These are phyloP conservation scores for Thalassiosira mediterranea DNA, from an alignment of 352 stramenopile species.

Conservation along the genomic window DNA sequence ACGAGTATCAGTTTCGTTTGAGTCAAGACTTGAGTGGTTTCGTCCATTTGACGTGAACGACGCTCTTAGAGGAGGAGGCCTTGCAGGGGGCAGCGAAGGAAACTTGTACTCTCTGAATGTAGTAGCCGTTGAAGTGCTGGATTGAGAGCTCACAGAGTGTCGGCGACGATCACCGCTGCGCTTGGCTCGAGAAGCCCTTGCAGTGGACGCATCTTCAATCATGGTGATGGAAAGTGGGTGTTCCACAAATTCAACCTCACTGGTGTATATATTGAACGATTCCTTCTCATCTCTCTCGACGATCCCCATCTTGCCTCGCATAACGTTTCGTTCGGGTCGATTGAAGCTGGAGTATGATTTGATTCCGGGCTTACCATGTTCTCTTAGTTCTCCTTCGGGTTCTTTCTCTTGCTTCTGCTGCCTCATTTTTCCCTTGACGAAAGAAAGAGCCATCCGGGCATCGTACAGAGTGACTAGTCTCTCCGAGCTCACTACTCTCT, in stretches of 20 bases:
- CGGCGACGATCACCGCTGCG: no score
- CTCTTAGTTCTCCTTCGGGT: neutral
- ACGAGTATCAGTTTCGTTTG: no score
- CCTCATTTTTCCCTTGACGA: conserved; percentile 8
- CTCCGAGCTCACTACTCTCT: neutral
- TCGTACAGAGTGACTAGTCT: conserved; percentile 5
- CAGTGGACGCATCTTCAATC: conserved; percentile 12
- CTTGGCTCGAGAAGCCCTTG: no score
- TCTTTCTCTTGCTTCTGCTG: neutral
- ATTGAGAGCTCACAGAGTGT: no score
- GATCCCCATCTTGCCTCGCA: conserved; percentile 1
- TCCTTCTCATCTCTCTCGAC: conserved; percentile 6
- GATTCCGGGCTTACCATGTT: neutral
- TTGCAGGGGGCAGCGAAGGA: no score
- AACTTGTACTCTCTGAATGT: no score
- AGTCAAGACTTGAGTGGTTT: no score
- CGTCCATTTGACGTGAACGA: no score
- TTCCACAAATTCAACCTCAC: conserved; percentile 12
- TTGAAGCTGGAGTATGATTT: conserved; percentile 13
- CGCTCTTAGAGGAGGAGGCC: no score
- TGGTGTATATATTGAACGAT: conserved; percentile 13
- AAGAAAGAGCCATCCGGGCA: conserved; percentile 17
- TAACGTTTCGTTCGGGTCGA: conserved; percentile 3
- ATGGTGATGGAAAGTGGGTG: conserved; percentile 9
- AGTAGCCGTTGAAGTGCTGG: no score